Evolutionary conservation across 2,329 filamentous ascomycete species (phyloP).

Genomic region (Coccinonectria pachysandricola): DNA sequence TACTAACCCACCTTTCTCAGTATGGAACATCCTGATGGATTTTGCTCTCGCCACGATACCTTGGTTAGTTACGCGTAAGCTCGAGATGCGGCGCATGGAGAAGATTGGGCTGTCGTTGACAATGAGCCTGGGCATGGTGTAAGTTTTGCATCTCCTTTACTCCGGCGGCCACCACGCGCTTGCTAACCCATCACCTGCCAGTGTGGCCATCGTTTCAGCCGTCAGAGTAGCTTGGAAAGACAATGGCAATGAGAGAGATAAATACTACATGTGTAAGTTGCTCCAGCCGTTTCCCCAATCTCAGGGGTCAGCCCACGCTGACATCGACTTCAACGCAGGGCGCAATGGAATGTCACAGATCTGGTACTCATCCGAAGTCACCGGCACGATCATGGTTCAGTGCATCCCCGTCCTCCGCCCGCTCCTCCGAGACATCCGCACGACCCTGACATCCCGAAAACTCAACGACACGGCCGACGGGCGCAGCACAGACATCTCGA

Average conservation of each 20-base stretch:
- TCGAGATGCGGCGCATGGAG: slow-evolving; percentile 37
- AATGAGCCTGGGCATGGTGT: slow-evolving; percentile 41
- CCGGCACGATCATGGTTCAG: slow-evolving; percentile 44
- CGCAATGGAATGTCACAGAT: slow-evolving; percentile 18
- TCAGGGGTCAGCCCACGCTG: background rate
- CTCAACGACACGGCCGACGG: slow-evolving; percentile 10
- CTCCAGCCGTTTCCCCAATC: background rate
- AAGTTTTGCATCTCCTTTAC: slow-evolving; percentile 1
- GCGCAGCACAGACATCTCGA: slow-evolving; percentile 4
- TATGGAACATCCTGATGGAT: slow-evolving; percentile 45
- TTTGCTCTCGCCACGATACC: slow-evolving; percentile 40
- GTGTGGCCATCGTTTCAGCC: slow-evolving; percentile 37
- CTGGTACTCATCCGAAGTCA: slow-evolving; percentile 38
- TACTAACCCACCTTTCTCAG: slow-evolving; percentile 16
- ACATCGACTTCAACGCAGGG: slow-evolving; percentile 5
- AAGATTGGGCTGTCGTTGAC: slow-evolving; percentile 40
- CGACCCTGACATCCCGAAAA: slow-evolving; percentile 13
- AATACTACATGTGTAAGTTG: slow-evolving; percentile 34
- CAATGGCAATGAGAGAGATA: slow-evolving; percentile 33
- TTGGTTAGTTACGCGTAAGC: slow-evolving; percentile 36
- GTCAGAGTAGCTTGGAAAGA: slow-evolving; percentile 40
- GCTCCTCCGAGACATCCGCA: slow-evolving; percentile 25
- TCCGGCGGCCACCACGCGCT: background rate
- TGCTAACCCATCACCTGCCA: slow-evolving; percentile 8
- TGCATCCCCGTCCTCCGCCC: slow-evolving; percentile 42